These are phyloP conservation scores for Penicillium sp. DNA, from an alignment of 2,329 filamentous ascomycete species.

Conservation along the genomic window DNA sequence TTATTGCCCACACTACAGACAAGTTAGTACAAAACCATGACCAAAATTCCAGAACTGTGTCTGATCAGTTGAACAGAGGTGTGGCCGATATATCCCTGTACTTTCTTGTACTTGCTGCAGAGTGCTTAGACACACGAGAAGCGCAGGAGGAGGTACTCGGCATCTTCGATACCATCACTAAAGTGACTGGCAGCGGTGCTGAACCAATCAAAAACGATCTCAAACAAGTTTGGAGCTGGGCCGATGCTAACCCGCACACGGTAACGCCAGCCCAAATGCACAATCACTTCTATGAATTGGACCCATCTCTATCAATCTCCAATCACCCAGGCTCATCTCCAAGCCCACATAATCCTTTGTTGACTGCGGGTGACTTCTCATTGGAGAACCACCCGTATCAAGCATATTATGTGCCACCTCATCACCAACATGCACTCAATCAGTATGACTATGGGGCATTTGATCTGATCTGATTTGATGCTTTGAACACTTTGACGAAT, in stretches of 20 bases:
- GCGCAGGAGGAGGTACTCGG: constrained; percentile 80
- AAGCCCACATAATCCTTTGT: constrained; percentile 68
- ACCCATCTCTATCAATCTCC: constrained; percentile 28
- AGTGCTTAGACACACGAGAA: constrained; percentile 64
- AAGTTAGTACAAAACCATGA: constrained; percentile 45
- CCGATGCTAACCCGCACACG: constrained; percentile 36
- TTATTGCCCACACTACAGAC: constrained; percentile 81
- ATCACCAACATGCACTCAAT: constrained; percentile 42
- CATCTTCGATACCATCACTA: constrained; percentile 73
- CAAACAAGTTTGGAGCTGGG: constrained; percentile 76
- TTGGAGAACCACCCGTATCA: constrained; percentile 79
- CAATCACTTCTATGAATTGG: constrained; percentile 19
- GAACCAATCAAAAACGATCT: constrained; percentile 71
- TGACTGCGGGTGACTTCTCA: constrained; percentile 71
- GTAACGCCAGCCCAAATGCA: constrained; percentile 22
- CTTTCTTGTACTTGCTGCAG: constrained; percentile 74
- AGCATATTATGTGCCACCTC: constrained; percentile 72
- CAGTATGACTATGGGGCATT: constrained; percentile 27
- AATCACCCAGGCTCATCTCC: constrained; percentile 36
- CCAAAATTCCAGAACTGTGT: not conserved
- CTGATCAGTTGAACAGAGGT: constrained; percentile 48
- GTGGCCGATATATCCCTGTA: constrained; percentile 77
- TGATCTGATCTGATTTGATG: constrained; percentile 10
- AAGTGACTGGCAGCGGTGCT: constrained; percentile 76
- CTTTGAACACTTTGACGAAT: not conserved